Conservation (phyloP, 805 yeast species). For the Saccharomycopsis fodiens region DNA sequence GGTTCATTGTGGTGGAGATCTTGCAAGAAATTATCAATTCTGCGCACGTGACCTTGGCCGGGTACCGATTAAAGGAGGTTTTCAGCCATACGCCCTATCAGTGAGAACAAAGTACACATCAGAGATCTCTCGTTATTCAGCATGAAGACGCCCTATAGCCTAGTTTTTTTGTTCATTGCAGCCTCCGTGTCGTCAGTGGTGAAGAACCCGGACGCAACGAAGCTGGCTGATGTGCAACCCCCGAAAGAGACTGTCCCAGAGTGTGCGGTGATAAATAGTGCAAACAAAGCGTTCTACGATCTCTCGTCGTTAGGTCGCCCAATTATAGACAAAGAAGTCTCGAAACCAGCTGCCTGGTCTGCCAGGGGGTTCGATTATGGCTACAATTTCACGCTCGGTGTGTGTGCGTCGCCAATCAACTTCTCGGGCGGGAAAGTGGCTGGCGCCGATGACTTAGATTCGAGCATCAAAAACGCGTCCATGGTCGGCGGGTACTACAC, state of each 20-base stretch:
- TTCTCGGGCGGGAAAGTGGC: constrained; percentile 26
- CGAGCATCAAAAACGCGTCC: constrained; percentile 29
- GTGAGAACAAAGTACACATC: too few species aligned
- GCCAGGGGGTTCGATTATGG: constrained; percentile 67
- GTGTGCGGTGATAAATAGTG: constrained; percentile 37
- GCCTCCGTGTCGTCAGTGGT: neutral
- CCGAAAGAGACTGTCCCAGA: constrained; percentile 22
- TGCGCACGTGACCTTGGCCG: too few species aligned
- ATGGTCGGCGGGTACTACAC: constrained; percentile 53
- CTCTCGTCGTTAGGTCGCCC: constrained; percentile 26
- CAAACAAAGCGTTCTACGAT: constrained; percentile 33
- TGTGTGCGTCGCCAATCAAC: constrained; percentile 52
- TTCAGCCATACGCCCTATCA: too few species aligned
- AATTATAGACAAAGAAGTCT: neutral
- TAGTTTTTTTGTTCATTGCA: neutral
- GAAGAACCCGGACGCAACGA: neutral
- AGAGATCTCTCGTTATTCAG: too few species aligned
- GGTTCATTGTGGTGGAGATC: too few species aligned
- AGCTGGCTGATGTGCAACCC: neutral
- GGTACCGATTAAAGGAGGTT: too few species aligned
- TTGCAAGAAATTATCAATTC: too few species aligned
- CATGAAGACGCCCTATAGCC: neutral
- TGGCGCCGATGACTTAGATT: constrained; percentile 19
- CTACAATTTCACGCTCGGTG: constrained; percentile 65
- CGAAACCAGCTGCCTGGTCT: constrained; percentile 41